Evolutionary conservation across 2,329 filamentous ascomycete species (phyloP).

Genomic region (Arthrobotrys conoides): DNA sequence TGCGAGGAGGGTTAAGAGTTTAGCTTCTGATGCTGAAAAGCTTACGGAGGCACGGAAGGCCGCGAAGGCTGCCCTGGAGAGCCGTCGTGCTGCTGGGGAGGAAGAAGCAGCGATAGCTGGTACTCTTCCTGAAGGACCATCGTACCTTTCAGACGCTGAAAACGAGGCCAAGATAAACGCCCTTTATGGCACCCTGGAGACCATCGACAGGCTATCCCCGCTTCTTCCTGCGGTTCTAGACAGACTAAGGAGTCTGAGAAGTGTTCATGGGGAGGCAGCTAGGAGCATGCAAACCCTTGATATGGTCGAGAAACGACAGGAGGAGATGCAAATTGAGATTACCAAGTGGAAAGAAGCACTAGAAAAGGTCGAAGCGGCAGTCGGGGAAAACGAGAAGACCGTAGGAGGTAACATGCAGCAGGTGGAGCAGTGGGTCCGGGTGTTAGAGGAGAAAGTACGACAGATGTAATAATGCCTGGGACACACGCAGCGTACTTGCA

Average conservation of each 20-base stretch:
- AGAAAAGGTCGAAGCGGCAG: conserved; percentile 81
- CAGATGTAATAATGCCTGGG: conserved; percentile 69
- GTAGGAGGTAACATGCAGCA: conserved; percentile 85
- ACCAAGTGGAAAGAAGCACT: conserved; percentile 87
- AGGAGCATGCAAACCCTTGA: conserved; percentile 83
- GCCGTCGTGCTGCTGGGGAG: conserved; percentile 65
- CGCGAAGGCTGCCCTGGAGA: conserved; percentile 75
- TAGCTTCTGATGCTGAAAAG: conserved; percentile 80
- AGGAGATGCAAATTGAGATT: conserved; percentile 85
- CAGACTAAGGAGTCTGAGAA: conserved; percentile 83
- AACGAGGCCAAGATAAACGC: conserved; percentile 90
- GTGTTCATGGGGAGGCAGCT: conserved; percentile 88
- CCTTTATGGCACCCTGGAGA: conserved; percentile 87
- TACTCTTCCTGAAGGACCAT: conserved; percentile 67
- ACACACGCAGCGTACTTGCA: background rate
- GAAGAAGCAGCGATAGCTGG: conserved; percentile 50
- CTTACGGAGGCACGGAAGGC: conserved; percentile 77
- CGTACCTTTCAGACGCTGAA: conserved; percentile 70
- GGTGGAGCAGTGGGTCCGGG: conserved; percentile 91
- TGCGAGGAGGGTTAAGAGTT: conserved; percentile 77
- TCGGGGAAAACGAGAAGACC: conserved; percentile 77
- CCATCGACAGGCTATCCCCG: conserved; percentile 87
- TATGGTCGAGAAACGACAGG: conserved; percentile 82
- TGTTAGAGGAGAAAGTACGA: conserved; percentile 82
- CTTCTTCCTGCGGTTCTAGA: conserved; percentile 88